phyloP scores from a whole-genome alignment of 2,329 filamentous ascomycete species.

The Spiromastix sp. region DNA sequence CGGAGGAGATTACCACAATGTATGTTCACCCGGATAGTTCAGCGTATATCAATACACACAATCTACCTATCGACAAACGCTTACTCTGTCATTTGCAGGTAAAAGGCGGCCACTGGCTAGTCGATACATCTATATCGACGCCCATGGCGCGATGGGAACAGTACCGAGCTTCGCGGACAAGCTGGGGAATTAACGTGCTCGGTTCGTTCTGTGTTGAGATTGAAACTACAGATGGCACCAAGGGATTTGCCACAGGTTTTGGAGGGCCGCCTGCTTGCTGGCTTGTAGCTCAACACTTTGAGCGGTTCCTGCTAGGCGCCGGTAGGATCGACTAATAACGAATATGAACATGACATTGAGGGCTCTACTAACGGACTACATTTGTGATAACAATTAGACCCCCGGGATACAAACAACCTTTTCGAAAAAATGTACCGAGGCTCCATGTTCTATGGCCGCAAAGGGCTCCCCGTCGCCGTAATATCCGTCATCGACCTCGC shows the following conservation, averaged over 20 bases:
- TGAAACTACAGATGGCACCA: conserved; percentile 80
- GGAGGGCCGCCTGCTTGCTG: conserved; percentile 89
- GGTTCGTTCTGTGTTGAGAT: conserved; percentile 88
- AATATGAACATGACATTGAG: background rate
- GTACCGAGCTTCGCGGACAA: conserved; percentile 78
- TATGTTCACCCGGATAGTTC: conserved; percentile 43
- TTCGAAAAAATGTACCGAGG: conserved; percentile 96
- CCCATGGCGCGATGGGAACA: conserved; percentile 84
- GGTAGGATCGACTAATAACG: conserved; percentile 39
- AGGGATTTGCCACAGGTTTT: conserved; percentile 88
- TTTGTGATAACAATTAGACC: too few species aligned
- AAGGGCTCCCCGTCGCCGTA: conserved; percentile 78
- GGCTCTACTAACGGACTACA: too few species aligned
- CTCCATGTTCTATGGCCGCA: conserved; percentile 94
- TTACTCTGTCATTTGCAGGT: conserved; percentile 17
- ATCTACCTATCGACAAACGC: background rate
- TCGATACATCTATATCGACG: conserved; percentile 85
- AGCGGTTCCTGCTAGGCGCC: conserved; percentile 78
- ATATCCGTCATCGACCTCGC: conserved; percentile 93
- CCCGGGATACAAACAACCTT: conserved; percentile 78
- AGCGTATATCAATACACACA: background rate
- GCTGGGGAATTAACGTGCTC: conserved; percentile 91
- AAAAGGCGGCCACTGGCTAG: conserved; percentile 58
- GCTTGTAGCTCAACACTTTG: conserved; percentile 88
- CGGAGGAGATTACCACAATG: conserved; percentile 69